Evolutionary conservation across 2,329 filamentous ascomycete species (phyloP).

Genomic region (Cryphonectria parasitica): DNA sequence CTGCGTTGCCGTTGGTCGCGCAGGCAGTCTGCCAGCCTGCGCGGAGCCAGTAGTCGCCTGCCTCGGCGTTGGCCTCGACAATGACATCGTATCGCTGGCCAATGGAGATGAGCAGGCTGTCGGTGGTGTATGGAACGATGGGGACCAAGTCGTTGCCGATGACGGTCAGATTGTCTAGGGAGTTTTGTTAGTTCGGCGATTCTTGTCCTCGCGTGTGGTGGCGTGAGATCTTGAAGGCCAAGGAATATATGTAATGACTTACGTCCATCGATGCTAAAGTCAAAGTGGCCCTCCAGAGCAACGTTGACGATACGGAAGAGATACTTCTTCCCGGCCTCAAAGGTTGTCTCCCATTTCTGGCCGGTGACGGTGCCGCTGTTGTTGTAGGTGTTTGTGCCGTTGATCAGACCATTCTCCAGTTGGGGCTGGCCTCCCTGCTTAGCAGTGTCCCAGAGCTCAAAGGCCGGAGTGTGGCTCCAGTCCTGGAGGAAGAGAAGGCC

Average conservation of each 20-base stretch:
- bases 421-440: constrained; percentile 31
- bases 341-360: constrained; percentile 38
- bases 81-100: constrained; percentile 50
- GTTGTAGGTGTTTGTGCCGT: constrained; percentile 45
- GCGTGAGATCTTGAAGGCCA: too few relatives aligned
- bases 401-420: constrained; percentile 47
- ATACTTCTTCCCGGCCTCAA: constrained; percentile 49
- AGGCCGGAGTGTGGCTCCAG: constrained; percentile 50
- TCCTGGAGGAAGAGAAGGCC: constrained; percentile 56
- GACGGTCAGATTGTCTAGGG: constrained; percentile 9
- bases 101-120: constrained; percentile 55
- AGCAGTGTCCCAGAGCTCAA: constrained; percentile 34
- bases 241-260: background rate
- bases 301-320: constrained; percentile 54
- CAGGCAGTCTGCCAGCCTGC: constrained; percentile 37
- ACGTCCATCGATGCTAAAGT: constrained; percentile 49
- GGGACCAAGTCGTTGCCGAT: constrained; percentile 54
- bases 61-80: constrained; percentile 44
- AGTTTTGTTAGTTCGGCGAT: background rate
- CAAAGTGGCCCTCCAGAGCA: constrained; percentile 52
- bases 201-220: background rate
- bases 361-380: constrained; percentile 34
- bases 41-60: constrained; percentile 49
- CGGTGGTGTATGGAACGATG: constrained; percentile 52
- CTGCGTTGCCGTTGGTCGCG: constrained; percentile 16